These are phyloP conservation scores for Cardamine resedifolia DNA, from an alignment of 345 rosid genomes.

Conservation along the genomic window DNA sequence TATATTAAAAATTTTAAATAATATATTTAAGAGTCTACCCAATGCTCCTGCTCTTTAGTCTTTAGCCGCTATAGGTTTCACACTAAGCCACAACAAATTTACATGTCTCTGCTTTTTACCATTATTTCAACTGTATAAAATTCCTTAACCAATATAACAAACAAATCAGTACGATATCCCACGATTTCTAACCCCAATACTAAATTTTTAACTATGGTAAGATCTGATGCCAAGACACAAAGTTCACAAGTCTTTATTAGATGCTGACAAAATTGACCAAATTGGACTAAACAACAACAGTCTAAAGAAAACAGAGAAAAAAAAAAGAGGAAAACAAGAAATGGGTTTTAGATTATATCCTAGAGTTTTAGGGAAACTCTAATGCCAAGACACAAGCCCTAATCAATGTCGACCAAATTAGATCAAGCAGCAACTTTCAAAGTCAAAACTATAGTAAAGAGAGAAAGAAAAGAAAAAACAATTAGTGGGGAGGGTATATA, in stretches of 20 bases:
- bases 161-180: slow-evolving; percentile 2
- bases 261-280: not conserved
- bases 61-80: not conserved
- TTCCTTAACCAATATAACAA: not conserved
- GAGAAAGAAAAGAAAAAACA: not conserved
- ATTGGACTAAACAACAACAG: not conserved
- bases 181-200: not conserved
- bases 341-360: not conserved
- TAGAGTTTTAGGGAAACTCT: not conserved
- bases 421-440: slow-evolving; percentile 4
- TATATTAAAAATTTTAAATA: too few relatives aligned
- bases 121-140: not conserved
- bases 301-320: not conserved
- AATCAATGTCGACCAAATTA: slow-evolving; percentile 17
- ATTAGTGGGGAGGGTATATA: not conserved
- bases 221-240: not conserved
- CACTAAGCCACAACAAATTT: not conserved
- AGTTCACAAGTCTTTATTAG: not conserved
- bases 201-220: not conserved
- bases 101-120: not conserved
- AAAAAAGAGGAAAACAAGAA: not conserved
- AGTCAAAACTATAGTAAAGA: not conserved
- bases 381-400: slow-evolving; percentile 4
- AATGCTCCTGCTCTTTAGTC: too few relatives aligned
- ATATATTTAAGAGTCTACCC: too few relatives aligned